Evolutionary conservation across 176 grass and related monocot species (phyloP).

Genomic region (Coix lacrymajobi): DNA sequence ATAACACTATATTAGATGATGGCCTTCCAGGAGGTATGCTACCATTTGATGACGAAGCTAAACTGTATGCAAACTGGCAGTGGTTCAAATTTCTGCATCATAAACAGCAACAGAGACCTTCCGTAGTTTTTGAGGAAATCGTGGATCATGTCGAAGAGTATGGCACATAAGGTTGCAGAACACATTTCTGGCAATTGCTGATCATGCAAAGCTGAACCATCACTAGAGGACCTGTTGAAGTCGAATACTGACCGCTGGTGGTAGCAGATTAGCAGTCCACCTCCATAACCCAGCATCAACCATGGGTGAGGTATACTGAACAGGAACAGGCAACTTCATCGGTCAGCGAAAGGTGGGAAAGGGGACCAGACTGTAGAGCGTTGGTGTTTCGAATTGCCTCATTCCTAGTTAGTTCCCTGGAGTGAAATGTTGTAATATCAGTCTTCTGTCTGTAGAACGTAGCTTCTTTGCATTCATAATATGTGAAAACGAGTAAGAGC

Average conservation of each 20-base stretch:
- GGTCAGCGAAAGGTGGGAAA: neutral
- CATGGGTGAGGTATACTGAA: neutral
- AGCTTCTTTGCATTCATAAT: neutral
- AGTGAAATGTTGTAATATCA: neutral
- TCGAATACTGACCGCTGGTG: neutral
- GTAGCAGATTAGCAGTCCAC: neutral
- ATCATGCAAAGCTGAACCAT: neutral
- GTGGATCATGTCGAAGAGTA: neutral
- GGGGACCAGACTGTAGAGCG: neutral
- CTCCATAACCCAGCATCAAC: neutral
- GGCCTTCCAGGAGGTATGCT: constrained; percentile 21
- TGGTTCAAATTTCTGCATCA: constrained; percentile 76
- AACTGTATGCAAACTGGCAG: constrained; percentile 82
- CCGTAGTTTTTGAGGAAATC: neutral
- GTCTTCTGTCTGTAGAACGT: neutral
- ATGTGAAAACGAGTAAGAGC: neutral
- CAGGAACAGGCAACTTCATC: neutral
- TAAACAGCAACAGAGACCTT: neutral
- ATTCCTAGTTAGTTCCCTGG: neutral
- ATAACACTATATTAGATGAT: constrained; percentile 21
- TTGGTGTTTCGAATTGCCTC: neutral
- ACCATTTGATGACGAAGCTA: constrained; percentile 66
- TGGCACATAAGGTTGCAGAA: neutral
- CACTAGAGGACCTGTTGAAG: neutral
- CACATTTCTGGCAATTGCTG: neutral